Percentiles rank a stretch among this genome's conserved stretches.
These are phyloP conservation scores for Protea cynaroides DNA, from an alignment of 164 flowering plant genomes.

Conservation along the genomic window DNA sequence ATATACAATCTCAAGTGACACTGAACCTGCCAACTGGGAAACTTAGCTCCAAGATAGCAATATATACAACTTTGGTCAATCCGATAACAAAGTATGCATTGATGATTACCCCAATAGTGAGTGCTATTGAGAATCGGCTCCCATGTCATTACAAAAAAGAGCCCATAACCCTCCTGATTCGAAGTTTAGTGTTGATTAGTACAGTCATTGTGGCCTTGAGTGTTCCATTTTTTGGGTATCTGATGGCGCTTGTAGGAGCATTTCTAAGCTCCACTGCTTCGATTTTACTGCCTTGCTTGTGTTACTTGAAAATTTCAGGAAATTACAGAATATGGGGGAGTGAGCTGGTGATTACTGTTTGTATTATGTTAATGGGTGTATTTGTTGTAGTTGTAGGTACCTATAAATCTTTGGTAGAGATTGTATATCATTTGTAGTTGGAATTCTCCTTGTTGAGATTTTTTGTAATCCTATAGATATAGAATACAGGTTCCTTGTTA, in stretches of 20 bases:
- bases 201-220: constrained; percentile 41
- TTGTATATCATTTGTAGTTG: background rate
- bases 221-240: constrained; percentile 42
- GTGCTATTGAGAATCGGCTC: constrained; percentile 34
- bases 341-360: constrained; percentile 27
- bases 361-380: constrained; percentile 30
- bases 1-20: constrained; percentile 62
- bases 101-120: constrained; percentile 56
- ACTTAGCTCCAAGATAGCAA: constrained; percentile 62
- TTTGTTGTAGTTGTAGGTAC: constrained; percentile 39
- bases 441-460: too few relatives aligned
- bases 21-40: constrained; percentile 51
- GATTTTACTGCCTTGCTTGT: constrained; percentile 50
- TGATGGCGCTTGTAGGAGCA: constrained; percentile 59
- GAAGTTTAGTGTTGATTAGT: constrained; percentile 38
- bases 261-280: constrained; percentile 42
- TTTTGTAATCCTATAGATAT: too few relatives aligned
- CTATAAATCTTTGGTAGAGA: constrained; percentile 34
- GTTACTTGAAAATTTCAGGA: constrained; percentile 53
- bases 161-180: constrained; percentile 29
- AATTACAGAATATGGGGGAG: constrained; percentile 8
- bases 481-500: too few relatives aligned
- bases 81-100: constrained; percentile 73
- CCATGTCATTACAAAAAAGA: constrained; percentile 21
- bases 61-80: constrained; percentile 63